Conservation (phyloP, 257 asterid genomes). For the Solanum sejunctum region DNA sequence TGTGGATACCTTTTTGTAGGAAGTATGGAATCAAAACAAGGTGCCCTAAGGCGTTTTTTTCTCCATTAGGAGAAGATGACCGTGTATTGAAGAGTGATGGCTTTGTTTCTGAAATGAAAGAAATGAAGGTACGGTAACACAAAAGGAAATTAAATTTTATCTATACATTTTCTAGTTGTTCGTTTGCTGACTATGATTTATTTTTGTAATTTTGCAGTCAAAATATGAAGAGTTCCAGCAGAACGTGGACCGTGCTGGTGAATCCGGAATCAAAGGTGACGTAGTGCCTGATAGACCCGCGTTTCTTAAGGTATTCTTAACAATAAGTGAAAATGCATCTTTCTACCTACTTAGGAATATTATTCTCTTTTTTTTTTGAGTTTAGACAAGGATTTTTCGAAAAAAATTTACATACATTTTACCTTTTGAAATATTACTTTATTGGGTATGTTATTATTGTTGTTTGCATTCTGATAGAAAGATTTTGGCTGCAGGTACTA, state of each 20-base stretch:
- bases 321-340: neutral
- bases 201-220: conserved; percentile 17
- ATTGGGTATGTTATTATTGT: too few species aligned
- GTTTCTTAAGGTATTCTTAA: conserved; percentile 35
- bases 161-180: neutral
- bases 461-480: neutral
- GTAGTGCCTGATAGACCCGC: conserved; percentile 46
- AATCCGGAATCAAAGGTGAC: conserved; percentile 25
- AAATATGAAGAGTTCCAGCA: conserved; percentile 47
- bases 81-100: neutral
- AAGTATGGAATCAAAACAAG: conserved; percentile 27
- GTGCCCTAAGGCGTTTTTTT: conserved; percentile 42
- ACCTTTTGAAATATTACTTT: too few species aligned
- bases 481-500: conserved; percentile 2
- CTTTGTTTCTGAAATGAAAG: conserved; percentile 9
- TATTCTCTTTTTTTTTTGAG: too few species aligned
- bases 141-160: neutral
- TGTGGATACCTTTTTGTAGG: conserved; percentile 55
- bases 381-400: too few species aligned
- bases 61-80: conserved; percentile 1
- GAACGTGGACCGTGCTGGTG: conserved; percentile 50
- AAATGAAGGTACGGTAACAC: conserved; percentile 10
- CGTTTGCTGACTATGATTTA: too few species aligned
- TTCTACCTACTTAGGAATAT: too few species aligned
- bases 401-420: too few species aligned